A percentile compares a stretch with the other conserved stretches of the same genome.
phyloP scores from a whole-genome alignment of 495 filamentous ascomycete species.

The Podospora sp. region DNA sequence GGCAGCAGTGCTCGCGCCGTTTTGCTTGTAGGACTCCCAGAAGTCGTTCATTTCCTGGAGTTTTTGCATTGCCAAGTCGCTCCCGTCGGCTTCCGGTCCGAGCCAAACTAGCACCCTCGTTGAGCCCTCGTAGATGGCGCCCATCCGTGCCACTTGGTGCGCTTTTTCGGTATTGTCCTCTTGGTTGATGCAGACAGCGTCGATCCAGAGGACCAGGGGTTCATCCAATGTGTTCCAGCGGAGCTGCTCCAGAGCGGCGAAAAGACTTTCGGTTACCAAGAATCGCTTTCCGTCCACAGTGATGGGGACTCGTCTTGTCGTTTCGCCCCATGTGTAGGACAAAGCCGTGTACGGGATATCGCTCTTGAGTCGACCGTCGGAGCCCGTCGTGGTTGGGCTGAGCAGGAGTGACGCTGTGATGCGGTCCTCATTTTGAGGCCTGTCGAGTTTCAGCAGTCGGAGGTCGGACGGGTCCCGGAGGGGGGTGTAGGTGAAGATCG shows the following conservation, averaged over 20 bases:
- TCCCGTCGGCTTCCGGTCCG: not conserved
- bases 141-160: not conserved
- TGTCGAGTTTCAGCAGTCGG: not conserved
- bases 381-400: not conserved
- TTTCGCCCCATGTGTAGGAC: not conserved
- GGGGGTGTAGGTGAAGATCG: not conserved
- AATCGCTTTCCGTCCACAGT: not conserved
- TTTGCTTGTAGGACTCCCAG: not conserved
- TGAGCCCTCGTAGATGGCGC: slow-evolving; percentile 1
- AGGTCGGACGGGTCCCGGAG: not conserved
- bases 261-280: not conserved
- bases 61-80: not conserved
- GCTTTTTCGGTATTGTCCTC: not conserved
- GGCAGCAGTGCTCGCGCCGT: no score
- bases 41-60: not conserved
- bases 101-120: not conserved
- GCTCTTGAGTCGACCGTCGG: not conserved
- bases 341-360: not conserved
- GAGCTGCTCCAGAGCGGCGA: not conserved
- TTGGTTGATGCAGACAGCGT: slow-evolving; percentile 2
- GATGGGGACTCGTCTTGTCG: not conserved
- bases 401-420: not conserved
- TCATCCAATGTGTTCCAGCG: not conserved
- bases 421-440: not conserved
- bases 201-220: not conserved